A percentile compares a stretch with the other conserved stretches of the same genome.
Conservation (phyloP, 805 yeast species). For the Teunomyces barrocoloradensis region DNA sequence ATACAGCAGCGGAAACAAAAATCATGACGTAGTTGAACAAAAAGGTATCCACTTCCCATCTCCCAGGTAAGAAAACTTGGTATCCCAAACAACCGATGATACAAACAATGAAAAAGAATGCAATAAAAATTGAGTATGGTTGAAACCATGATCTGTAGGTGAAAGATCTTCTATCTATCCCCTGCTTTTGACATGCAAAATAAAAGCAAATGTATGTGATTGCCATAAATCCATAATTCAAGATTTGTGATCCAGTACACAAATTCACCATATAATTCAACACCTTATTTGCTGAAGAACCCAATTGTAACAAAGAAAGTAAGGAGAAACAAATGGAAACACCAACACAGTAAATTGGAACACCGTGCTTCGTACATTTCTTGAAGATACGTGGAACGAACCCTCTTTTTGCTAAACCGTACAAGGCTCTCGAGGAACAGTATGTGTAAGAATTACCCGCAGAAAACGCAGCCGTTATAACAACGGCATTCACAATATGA, state of each 20-base stretch:
- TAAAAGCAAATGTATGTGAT: constrained; percentile 43
- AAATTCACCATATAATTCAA: constrained; percentile 46
- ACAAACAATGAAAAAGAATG: constrained; percentile 32
- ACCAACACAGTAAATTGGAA: constrained; percentile 46
- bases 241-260: constrained; percentile 46
- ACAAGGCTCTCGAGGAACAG: constrained; percentile 46
- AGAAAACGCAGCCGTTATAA: constrained; percentile 45
- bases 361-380: constrained; percentile 45
- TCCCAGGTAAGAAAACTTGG: constrained; percentile 62
- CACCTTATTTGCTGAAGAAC: constrained; percentile 32
- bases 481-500: constrained; percentile 42
- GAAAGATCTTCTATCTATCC: constrained; percentile 35
- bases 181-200: constrained; percentile 40
- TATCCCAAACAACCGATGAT: constrained; percentile 65
- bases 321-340: constrained; percentile 53
- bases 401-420: constrained; percentile 47
- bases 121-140: constrained; percentile 36
- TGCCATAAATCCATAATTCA: constrained; percentile 46
- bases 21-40: constrained; percentile 72
- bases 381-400: constrained; percentile 45
- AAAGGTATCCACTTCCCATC: constrained; percentile 61
- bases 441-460: constrained; percentile 50
- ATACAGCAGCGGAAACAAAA: constrained; percentile 41
- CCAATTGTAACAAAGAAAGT: constrained; percentile 61
- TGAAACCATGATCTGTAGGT: constrained; percentile 44